Conservation (phyloP, 192 early-diverging fungal species). For the Backusella australiensis region DNA sequence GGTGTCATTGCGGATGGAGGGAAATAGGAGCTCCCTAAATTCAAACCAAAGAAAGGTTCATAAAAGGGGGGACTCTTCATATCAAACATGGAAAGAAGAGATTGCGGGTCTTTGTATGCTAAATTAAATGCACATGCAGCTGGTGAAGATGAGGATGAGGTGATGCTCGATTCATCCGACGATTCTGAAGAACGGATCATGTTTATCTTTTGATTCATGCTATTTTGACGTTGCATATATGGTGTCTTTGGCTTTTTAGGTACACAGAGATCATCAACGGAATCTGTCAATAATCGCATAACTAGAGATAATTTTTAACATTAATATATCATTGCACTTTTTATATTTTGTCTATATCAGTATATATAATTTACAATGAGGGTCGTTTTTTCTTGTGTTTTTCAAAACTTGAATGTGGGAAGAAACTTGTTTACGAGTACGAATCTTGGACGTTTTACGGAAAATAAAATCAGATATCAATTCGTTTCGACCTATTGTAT, state of each 20-base stretch:
- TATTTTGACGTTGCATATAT: not conserved
- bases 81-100: slow-evolving; percentile 26
- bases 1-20: not conserved
- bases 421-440: slow-evolving; percentile 75
- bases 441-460: slow-evolving; percentile 59
- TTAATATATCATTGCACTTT: not conserved
- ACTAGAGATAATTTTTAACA: slow-evolving; percentile 27
- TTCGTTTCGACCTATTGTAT: slow-evolving; percentile 66
- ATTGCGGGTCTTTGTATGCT: slow-evolving; percentile 25
- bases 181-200: slow-evolving; percentile 24
- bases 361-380: slow-evolving; percentile 38
- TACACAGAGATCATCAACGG: slow-evolving; percentile 26
- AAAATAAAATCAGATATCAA: slow-evolving; percentile 74
- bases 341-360: not conserved
- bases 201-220: slow-evolving; percentile 13
- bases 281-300: slow-evolving; percentile 47
- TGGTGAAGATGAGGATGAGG: slow-evolving; percentile 33
- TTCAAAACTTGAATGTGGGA: slow-evolving; percentile 79
- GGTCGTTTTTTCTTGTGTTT: slow-evolving; percentile 62
- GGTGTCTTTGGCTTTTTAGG: not conserved
- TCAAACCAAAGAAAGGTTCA: slow-evolving; percentile 17
- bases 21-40: slow-evolving; percentile 5
- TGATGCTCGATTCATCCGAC: slow-evolving; percentile 35
- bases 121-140: slow-evolving; percentile 40
- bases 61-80: slow-evolving; percentile 33